Conservation (phyloP, 2,329 filamentous ascomycete species). For the Verticillium nubilum region DNA sequence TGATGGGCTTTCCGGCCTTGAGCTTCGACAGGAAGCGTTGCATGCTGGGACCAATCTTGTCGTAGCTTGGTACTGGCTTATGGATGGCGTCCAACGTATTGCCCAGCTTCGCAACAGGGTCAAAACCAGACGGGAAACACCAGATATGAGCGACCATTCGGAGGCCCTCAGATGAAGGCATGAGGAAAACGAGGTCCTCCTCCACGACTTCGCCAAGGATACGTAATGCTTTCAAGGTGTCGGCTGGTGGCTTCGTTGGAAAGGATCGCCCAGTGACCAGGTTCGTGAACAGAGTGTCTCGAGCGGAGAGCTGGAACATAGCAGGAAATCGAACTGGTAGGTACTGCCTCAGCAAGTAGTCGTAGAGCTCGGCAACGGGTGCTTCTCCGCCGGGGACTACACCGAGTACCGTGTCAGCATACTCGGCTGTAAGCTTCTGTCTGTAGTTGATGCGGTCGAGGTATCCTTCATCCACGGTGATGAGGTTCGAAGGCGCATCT, state of each 20-base stretch:
- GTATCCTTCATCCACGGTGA: conserved; percentile 48
- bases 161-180: conserved; percentile 34
- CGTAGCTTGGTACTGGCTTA: conserved; percentile 45
- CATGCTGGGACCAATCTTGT: conserved; percentile 50
- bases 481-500: conserved; percentile 40
- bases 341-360: conserved; percentile 38
- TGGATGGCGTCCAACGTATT: conserved; percentile 44
- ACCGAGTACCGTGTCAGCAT: conserved; percentile 36
- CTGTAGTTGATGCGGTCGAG: conserved; percentile 34
- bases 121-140: conserved; percentile 48
- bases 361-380: conserved; percentile 43
- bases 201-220: conserved; percentile 45
- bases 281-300: conserved; percentile 21
- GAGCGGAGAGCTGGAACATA: conserved; percentile 23
- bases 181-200: conserved; percentile 48
- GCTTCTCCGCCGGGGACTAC: conserved; percentile 30
- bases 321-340: conserved; percentile 43
- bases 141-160: conserved; percentile 41
- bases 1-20: conserved; percentile 41
- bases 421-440: conserved; percentile 28
- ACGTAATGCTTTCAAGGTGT: conserved; percentile 28
- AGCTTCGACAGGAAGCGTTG: conserved; percentile 46
- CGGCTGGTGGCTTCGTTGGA: conserved; percentile 20
- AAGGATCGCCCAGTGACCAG: conserved; percentile 25
- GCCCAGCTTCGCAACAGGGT: conserved; percentile 44